These are phyloP conservation scores for Penstemon davidsonii DNA, from an alignment of 257 asterid species.

Conservation along the genomic window DNA sequence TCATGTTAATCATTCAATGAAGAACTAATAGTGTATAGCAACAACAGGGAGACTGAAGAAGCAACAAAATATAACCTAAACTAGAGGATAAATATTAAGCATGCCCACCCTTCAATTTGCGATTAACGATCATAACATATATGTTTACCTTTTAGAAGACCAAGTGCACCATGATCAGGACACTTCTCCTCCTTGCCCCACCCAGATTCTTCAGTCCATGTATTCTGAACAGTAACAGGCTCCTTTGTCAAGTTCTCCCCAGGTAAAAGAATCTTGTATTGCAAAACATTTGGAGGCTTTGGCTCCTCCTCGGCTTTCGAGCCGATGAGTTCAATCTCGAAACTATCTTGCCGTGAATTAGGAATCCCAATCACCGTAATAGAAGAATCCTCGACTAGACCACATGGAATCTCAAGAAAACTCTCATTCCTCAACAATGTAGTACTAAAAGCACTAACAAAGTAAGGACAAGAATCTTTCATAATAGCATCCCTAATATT, in stretches of 20 bases:
- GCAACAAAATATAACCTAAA: not conserved
- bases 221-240: conserved; percentile 63
- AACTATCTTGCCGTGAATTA: conserved; percentile 47
- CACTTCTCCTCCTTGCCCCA: conserved; percentile 92
- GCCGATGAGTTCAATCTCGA: conserved; percentile 69
- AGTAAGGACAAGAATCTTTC: conserved; percentile 51
- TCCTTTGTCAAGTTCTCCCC: conserved; percentile 80
- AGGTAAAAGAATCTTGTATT: conserved; percentile 61
- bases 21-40: too few species aligned
- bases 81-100: not conserved
- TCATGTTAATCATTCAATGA: not conserved
- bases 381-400: conserved; percentile 81
- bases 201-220: conserved; percentile 76
- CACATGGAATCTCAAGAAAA: conserved; percentile 72
- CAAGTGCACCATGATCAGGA: conserved; percentile 60
- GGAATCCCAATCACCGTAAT: conserved; percentile 86
- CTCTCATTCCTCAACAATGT: conserved; percentile 31
- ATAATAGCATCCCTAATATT: conserved; percentile 26
- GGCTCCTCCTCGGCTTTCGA: conserved; percentile 49
- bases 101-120: not conserved
- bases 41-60: not conserved
- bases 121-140: not conserved
- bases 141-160: conserved; percentile 45
- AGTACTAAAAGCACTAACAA: conserved; percentile 42
- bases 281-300: conserved; percentile 67